These are phyloP conservation scores for Raddia guianensis DNA, from an alignment of 176 grass and related monocot genomes.

Conservation along the genomic window DNA sequence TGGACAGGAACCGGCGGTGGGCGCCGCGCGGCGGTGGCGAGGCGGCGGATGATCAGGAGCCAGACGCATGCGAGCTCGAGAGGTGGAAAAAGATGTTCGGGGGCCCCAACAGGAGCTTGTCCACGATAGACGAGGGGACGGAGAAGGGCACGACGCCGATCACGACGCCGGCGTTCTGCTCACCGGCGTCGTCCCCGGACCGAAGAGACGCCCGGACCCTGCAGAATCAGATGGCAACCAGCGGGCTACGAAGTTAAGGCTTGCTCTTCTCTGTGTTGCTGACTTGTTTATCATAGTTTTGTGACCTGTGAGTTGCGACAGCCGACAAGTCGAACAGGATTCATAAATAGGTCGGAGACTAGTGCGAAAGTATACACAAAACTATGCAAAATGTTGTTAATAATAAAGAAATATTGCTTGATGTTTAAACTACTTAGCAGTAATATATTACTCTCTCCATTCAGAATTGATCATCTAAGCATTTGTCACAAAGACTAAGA, in stretches of 20 bases:
- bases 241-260: constrained; percentile 13
- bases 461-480: too few species aligned
- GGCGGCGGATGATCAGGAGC: constrained; percentile 37
- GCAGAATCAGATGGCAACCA: constrained; percentile 14
- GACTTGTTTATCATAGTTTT: neutral
- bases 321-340: neutral
- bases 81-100: constrained; percentile 51
- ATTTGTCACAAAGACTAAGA: too few species aligned
- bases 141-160: constrained; percentile 44
- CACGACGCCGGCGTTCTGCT: constrained; percentile 49
- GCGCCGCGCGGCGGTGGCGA: constrained; percentile 7
- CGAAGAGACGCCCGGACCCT: neutral
- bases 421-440: neutral
- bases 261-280: neutral
- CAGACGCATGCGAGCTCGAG: constrained; percentile 47
- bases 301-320: neutral
- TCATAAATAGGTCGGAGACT: neutral
- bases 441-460: too few species aligned
- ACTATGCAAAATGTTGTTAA: neutral
- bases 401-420: neutral
- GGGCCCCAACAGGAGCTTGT: constrained; percentile 36
- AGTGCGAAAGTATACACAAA: neutral
- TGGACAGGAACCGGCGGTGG: constrained; percentile 14
- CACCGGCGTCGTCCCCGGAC: constrained; percentile 53
- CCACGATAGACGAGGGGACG: constrained; percentile 59